A percentile compares a stretch with the other conserved stretches of the same genome.
phyloP scores from a whole-genome alignment of 345 rosid genomes.

The Populus tremula region DNA sequence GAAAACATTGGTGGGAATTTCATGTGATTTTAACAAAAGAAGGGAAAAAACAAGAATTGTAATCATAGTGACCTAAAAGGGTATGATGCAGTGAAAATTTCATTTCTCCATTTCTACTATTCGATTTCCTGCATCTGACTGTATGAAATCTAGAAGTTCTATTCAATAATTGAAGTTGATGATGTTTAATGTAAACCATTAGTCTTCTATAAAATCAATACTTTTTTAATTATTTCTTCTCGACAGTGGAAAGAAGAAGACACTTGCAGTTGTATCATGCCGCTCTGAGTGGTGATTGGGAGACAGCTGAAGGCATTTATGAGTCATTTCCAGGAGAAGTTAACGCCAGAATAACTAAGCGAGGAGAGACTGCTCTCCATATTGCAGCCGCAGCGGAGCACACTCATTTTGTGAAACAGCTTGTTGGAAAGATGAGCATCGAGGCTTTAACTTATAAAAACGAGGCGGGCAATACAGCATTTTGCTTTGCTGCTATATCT shows the following conservation, averaged over 20 bases:
- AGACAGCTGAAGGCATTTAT: background rate
- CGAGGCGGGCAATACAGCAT: background rate
- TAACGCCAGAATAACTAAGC: background rate
- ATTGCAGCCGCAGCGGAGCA: background rate
- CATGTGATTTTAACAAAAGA: too few relatives aligned
- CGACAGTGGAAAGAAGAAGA: background rate
- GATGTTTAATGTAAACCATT: too few relatives aligned
- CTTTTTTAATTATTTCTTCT: too few relatives aligned
- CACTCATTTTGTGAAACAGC: slow-evolving; percentile 1
- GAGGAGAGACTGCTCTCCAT: background rate
- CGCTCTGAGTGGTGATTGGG: background rate
- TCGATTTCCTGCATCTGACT: too few relatives aligned
- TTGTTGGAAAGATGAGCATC: background rate
- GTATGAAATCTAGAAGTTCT: too few relatives aligned
- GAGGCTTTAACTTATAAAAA: background rate
- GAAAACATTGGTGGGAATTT: too few relatives aligned
- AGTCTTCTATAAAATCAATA: too few relatives aligned
- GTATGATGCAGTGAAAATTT: too few relatives aligned
- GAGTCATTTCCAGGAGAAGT: background rate
- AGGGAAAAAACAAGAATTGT: too few relatives aligned
- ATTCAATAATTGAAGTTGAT: too few relatives aligned
- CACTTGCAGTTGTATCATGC: background rate
- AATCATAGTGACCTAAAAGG: too few relatives aligned
- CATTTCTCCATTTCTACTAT: too few relatives aligned
- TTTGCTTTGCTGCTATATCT: background rate